Evolutionary conservation across 768 basidiomycete genomes (phyloP).

Genomic region (Leucosporidium yakuticum): DNA sequence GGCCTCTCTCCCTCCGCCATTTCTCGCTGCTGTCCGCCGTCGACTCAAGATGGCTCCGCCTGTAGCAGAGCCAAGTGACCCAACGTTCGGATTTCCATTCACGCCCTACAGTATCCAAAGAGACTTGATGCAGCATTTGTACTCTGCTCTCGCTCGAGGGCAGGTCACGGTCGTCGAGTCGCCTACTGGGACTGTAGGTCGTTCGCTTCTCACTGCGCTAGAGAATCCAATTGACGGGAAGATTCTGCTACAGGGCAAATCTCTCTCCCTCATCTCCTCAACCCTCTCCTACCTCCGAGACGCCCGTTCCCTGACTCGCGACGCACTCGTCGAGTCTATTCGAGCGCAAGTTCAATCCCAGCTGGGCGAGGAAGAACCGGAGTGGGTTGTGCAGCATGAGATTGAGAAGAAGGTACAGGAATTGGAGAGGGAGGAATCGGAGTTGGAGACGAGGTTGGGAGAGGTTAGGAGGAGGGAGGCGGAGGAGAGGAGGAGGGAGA

Average conservation of each 20-base stretch:
- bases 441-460: conserved; percentile 42
- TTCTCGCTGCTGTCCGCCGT: not conserved
- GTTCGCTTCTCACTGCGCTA: not conserved
- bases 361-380: conserved; percentile 44
- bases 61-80: not conserved
- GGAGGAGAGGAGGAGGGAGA: conserved; percentile 46
- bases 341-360: conserved; percentile 8
- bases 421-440: conserved; percentile 49
- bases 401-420: conserved; percentile 59
- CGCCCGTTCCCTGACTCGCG: conserved; percentile 49
- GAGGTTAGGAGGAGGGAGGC: conserved; percentile 18
- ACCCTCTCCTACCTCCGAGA: conserved; percentile 62
- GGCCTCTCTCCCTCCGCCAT: not conserved
- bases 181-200: conserved; percentile 72
- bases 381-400: conserved; percentile 73
- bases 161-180: conserved; percentile 79
- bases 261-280: conserved; percentile 69
- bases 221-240: not conserved
- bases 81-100: conserved; percentile 57
- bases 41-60: not conserved
- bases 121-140: conserved; percentile 82
- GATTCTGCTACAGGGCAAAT: conserved; percentile 62
- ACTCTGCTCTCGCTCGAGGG: conserved; percentile 62
- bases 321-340: conserved; percentile 11
- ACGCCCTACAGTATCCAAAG: conserved; percentile 77